Percentiles rank a stretch among this genome's conserved stretches.
phyloP scores from a whole-genome alignment of 345 rosid genomes.

The Gossypium arboreum region DNA sequence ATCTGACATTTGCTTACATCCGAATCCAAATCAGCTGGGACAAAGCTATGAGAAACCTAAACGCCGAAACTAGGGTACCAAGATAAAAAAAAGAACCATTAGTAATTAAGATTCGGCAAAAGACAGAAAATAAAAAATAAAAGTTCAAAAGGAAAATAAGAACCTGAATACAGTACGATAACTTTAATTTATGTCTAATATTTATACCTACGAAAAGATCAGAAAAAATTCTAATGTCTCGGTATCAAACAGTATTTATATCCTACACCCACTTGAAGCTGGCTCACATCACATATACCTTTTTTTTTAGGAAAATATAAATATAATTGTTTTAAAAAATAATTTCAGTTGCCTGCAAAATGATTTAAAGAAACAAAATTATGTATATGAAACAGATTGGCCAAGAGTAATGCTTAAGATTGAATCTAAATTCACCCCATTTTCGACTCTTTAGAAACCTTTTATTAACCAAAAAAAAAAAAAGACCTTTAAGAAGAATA shows the following conservation, averaged over 20 bases:
- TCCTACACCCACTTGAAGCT: too few relatives aligned
- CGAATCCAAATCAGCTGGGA: too few relatives aligned
- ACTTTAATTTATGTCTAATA: not conserved
- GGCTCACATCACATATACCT: too few relatives aligned
- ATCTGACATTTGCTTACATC: too few relatives aligned
- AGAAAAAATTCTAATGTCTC: too few relatives aligned
- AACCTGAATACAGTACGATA: not conserved
- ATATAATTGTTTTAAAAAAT: too few relatives aligned
- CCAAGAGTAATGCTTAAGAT: too few relatives aligned
- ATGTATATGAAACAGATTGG: too few relatives aligned
- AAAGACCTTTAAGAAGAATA: not conserved
- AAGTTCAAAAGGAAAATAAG: not conserved
- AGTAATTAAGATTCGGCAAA: not conserved
- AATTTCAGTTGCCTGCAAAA: not conserved
- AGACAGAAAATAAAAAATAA: not conserved
- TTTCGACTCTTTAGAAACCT: conserved; percentile 10
- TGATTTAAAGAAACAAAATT: not conserved
- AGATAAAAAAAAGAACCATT: not conserved
- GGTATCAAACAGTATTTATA: too few relatives aligned
- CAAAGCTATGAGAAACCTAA: not conserved
- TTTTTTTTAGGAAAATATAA: too few relatives aligned
- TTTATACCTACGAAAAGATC: too few relatives aligned
- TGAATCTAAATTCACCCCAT: too few relatives aligned
- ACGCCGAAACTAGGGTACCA: not conserved
- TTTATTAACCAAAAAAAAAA: not conserved